These are phyloP conservation scores for Postia placenta DNA, from an alignment of 768 basidiomycete species.

Conservation along the genomic window DNA sequence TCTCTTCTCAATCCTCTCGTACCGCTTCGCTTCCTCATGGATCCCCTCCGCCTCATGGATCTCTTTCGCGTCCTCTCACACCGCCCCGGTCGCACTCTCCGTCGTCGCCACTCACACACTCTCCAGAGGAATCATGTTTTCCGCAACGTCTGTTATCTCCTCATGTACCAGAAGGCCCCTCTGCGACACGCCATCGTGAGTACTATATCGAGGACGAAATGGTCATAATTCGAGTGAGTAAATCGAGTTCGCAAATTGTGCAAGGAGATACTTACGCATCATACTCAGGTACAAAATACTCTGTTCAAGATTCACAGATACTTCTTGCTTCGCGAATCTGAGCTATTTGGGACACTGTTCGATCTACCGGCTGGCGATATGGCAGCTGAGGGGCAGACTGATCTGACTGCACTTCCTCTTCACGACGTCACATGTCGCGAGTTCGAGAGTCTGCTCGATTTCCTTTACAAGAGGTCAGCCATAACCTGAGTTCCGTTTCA, in stretches of 20 bases:
- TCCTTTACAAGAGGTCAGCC: conserved; percentile 29
- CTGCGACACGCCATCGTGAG: conserved; percentile 7
- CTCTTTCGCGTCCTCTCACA: too few relatives aligned
- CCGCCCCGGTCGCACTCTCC: neutral
- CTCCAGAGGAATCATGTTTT: neutral
- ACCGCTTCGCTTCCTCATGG: neutral
- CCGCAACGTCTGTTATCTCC: neutral
- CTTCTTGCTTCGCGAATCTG: conserved; percentile 29
- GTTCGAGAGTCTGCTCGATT: conserved; percentile 29
- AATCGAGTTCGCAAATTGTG: too few relatives aligned
- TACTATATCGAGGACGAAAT: conserved; percentile 20
- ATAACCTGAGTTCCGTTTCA: neutral
- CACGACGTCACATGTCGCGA: conserved; percentile 23
- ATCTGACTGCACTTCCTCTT: conserved; percentile 25
- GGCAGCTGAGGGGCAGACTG: conserved; percentile 23
- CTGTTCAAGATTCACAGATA: conserved; percentile 33
- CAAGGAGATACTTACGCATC: too few relatives aligned
- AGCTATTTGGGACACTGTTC: conserved; percentile 31
- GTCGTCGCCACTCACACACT: neutral
- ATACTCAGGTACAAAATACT: conserved; percentile 26
- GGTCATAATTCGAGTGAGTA: conserved; percentile 16
- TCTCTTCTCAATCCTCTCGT: too few relatives aligned
- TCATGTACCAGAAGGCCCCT: too few relatives aligned
- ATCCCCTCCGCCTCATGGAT: neutral
- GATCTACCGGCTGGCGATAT: conserved; percentile 15